Evolutionary conservation across 768 basidiomycete species (phyloP).

Genomic region (Tulasnella sp.): DNA sequence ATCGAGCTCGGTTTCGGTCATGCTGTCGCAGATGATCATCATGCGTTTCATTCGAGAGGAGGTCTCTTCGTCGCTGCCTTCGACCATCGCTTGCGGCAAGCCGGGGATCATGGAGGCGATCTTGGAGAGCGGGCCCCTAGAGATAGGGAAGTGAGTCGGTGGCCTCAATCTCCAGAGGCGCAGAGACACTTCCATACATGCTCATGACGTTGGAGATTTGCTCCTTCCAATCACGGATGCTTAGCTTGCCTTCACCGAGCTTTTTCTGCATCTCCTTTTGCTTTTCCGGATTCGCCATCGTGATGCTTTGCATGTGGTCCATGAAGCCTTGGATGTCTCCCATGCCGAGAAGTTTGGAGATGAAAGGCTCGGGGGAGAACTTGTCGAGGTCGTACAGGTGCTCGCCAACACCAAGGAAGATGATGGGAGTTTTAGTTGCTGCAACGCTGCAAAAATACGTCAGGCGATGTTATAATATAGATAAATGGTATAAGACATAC

Average conservation of each 20-base stretch:
- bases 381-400: constrained; percentile 95
- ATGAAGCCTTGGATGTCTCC: constrained; percentile 96
- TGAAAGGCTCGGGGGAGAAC: constrained; percentile 94
- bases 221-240: constrained; percentile 95
- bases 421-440: constrained; percentile 97
- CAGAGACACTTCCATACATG: constrained; percentile 55
- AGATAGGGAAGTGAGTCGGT: constrained; percentile 17
- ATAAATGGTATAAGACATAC: constrained; percentile 51
- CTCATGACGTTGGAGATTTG: constrained; percentile 98
- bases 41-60: constrained; percentile 88
- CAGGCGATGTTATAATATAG: neutral
- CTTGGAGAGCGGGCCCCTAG: constrained; percentile 96
- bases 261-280: constrained; percentile 98
- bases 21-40: constrained; percentile 98
- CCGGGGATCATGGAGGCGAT: constrained; percentile 99
- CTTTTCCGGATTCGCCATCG: constrained; percentile 88
- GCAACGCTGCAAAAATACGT: constrained; percentile 63
- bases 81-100: constrained; percentile 82
- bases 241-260: constrained; percentile 93
- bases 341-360: constrained; percentile 91
- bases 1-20: constrained; percentile 90
- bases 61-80: constrained; percentile 92
- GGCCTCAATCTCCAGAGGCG: constrained; percentile 28
- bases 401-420: constrained; percentile 96
- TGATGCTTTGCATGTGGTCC: constrained; percentile 98